phyloP scores from a whole-genome alignment of 371 early-diverging fungal species.

The Smittium culicis region DNA sequence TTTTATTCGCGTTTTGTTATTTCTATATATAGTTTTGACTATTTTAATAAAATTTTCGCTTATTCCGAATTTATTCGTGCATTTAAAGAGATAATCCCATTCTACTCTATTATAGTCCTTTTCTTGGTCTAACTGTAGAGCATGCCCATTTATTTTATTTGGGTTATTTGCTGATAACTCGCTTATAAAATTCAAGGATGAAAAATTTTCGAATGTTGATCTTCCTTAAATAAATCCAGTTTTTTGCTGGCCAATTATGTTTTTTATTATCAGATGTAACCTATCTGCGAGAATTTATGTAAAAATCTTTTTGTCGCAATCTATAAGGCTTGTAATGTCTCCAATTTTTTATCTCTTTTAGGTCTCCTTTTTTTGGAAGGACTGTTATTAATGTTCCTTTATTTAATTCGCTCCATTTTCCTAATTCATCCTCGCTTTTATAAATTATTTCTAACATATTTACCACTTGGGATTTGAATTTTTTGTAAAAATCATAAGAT shows the following conservation, averaged over 20 bases:
- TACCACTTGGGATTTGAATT: background rate
- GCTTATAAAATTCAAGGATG: background rate
- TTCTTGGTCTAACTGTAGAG: background rate
- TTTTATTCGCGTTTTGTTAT: background rate
- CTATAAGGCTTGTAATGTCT: background rate
- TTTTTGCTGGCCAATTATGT: background rate
- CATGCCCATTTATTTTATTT: background rate
- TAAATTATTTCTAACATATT: background rate
- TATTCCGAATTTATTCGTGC: background rate
- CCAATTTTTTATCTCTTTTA: background rate
- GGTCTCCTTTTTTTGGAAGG: background rate
- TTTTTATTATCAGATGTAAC: background rate
- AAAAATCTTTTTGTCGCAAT: background rate
- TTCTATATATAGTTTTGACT: background rate
- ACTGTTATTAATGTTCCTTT: no score
- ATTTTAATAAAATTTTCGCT: background rate
- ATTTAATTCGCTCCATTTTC: background rate
- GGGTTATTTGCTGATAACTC: background rate
- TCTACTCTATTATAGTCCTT: background rate
- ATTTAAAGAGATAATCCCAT: background rate
- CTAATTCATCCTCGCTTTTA: background rate
- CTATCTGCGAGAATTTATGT: background rate
- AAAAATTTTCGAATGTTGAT: background rate
- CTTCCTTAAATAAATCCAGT: background rate
- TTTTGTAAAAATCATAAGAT: background rate